Evolutionary conservation across 208 protist genomes (phyloP), one percentile per base, ranked within the genome.

Genomic region (Novymonas esmeraldas): DNA sequence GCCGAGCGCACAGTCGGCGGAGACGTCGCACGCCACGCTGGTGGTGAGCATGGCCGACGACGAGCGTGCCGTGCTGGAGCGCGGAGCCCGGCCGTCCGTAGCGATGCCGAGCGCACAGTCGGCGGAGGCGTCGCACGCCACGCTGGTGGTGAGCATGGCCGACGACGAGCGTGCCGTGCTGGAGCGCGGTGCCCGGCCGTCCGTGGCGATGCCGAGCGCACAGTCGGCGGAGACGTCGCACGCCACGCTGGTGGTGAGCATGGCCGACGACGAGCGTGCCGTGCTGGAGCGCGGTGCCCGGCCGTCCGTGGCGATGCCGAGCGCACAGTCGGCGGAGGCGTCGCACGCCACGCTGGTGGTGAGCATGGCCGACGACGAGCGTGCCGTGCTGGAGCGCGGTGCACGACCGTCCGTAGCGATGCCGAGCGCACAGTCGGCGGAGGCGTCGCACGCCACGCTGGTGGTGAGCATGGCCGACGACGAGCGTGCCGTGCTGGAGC

Each of bases 221-320:
- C 11, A 9, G 11, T 16, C 39, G 11, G 39, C 39, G 11, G 16
- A 16, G 11, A 9, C 39, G 39, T 45, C 39, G 39, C 39, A 45
- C 39, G 39, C 10, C 11, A 31, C 6, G 31, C 24, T 36, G 52
- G 52, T 38, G 52, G 52, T 31, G 52, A 18, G 39, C 52, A 4
- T 58, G 52, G 39, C 24, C 52, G 31, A 41, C 16, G 44, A 41
- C 58, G 58, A 64, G n/a, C n/a, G n/a, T n/a, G n/a, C n/a, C n/a
- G n/a, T n/a, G n/a, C n/a, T n/a, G n/a, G n/a, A n/a, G n/a, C n/a
- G n/a, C n/a, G n/a, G n/a, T n/a, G n/a, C n/a, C n/a, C n/a, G n/a
- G n/a, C n/a, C n/a, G n/a, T 52, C 48, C 20, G 52, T 58, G 33
- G 52, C 52, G 33, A n/a, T 58, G 52, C 31, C 52, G 10, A 16